phyloP scores from a whole-genome alignment of 768 basidiomycete genomes.

The Mrakia frigida region DNA sequence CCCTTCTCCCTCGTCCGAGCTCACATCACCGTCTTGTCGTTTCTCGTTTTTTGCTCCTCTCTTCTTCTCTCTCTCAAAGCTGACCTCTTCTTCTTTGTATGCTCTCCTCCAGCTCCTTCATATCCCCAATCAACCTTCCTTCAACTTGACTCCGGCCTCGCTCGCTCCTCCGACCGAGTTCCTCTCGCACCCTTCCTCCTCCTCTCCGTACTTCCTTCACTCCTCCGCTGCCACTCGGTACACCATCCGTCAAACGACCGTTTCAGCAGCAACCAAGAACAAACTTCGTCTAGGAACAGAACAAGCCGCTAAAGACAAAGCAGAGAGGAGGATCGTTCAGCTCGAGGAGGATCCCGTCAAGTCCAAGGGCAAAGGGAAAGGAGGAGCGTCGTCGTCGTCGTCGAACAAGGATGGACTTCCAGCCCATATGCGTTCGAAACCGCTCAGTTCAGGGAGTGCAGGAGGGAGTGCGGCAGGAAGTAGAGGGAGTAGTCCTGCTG shows the following conservation, averaged over 20 bases:
- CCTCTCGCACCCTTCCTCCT: constrained; percentile 3
- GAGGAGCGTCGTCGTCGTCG: background rate
- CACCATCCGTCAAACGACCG: constrained; percentile 26
- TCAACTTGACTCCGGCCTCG: constrained; percentile 1
- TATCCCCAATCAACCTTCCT: background rate
- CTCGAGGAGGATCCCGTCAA: constrained; percentile 21
- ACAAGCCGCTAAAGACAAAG: constrained; percentile 21
- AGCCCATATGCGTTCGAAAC: constrained; percentile 1
- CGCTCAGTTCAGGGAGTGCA: background rate
- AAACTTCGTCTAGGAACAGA: constrained; percentile 25
- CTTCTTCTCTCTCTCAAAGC: background rate
- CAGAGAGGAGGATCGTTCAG: constrained; percentile 26
- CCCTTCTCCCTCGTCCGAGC: too few relatives aligned
- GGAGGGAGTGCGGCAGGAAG: background rate
- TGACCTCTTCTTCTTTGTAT: background rate
- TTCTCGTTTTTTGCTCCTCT: too few relatives aligned
- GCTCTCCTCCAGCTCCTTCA: constrained; percentile 16
- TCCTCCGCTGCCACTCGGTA: constrained; percentile 22
- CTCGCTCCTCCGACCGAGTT: constrained; percentile 20
- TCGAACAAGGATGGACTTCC: background rate
- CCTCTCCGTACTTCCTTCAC: constrained; percentile 15
- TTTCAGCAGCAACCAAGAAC: constrained; percentile 28
- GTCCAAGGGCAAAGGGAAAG: constrained; percentile 13
- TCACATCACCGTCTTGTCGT: too few relatives aligned
- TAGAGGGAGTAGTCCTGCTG: constrained; percentile 14